phyloP scores from a whole-genome alignment of 2,329 filamentous ascomycete species.

The Ceratocystis eucalypticola region DNA sequence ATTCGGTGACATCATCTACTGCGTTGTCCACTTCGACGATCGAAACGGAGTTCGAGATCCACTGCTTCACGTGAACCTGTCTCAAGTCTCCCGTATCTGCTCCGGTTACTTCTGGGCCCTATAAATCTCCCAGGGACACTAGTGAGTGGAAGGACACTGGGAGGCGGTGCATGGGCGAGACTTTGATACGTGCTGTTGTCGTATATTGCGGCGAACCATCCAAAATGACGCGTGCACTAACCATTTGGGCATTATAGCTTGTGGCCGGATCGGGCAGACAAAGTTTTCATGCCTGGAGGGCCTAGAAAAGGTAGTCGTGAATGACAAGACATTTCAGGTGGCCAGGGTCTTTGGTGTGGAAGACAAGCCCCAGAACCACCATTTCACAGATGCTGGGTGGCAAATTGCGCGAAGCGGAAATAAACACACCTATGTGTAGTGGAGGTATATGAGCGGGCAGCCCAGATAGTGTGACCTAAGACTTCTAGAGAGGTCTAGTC shows the following conservation, averaged over 20 bases:
- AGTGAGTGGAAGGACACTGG: conserved; percentile 39
- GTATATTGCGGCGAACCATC: conserved; percentile 37
- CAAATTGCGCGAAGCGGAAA: conserved; percentile 37
- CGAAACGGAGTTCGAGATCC: too few species aligned
- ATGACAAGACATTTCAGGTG: conserved; percentile 40
- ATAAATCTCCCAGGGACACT: conserved; percentile 30
- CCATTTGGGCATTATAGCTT: conserved; percentile 36
- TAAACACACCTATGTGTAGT: conserved; percentile 44
- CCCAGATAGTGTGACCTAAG: conserved; percentile 46
- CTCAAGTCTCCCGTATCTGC: too few species aligned
- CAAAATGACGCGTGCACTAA: conserved; percentile 45
- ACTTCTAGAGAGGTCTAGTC: conserved; percentile 44
- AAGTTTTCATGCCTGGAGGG: conserved; percentile 40
- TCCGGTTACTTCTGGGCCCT: conserved; percentile 28
- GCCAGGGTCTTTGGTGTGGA: conserved; percentile 40
- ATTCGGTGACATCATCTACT: too few species aligned
- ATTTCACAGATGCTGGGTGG: conserved; percentile 31
- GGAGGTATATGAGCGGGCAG: conserved; percentile 37
- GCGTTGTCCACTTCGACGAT: too few species aligned
- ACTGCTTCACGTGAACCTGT: too few species aligned
- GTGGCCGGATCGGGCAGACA: conserved; percentile 24
- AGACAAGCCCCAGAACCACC: conserved; percentile 38
- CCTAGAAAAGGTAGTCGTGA: conserved; percentile 39
- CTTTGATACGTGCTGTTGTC: conserved; percentile 32
- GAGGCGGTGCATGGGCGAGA: conserved; percentile 39